Percentiles rank a stretch among this genome's conserved stretches.
Evolutionary conservation across 2,329 filamentous ascomycete species (phyloP).

Genomic region (Aureobasidium sp.): DNA sequence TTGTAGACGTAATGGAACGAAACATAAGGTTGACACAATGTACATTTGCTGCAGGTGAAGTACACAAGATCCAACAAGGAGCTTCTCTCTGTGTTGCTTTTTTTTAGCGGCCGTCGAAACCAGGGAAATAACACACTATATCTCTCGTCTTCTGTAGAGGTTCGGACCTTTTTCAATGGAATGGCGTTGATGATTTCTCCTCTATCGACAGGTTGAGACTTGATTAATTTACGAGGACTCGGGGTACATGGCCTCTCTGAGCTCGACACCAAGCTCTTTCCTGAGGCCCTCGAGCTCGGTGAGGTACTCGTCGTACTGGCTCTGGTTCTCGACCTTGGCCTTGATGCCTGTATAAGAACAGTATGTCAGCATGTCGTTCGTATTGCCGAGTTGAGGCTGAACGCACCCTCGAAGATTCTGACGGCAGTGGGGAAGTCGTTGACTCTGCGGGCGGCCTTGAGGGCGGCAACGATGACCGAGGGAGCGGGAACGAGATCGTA

Average conservation of each 20-base stretch:
- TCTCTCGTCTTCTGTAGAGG: not conserved
- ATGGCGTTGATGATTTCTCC: constrained; percentile 6
- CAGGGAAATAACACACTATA: not conserved
- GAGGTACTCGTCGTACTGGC: constrained; percentile 95
- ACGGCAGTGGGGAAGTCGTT: constrained; percentile 99
- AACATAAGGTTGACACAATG: not conserved
- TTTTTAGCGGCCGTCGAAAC: not conserved
- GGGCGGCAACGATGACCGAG: constrained; percentile 79
- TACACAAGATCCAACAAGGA: not conserved
- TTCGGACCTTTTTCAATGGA: not conserved
- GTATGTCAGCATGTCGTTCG: not conserved
- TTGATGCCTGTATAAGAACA: constrained; percentile 63
- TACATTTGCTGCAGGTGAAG: constrained; percentile 1
- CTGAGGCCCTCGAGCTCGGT: constrained; percentile 85
- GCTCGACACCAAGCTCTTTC: constrained; percentile 82
- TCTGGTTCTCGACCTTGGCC: constrained; percentile 98
- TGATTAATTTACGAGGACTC: constrained; percentile 24
- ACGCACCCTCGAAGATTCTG: constrained; percentile 92
- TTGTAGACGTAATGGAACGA: not conserved
- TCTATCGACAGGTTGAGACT: constrained; percentile 1
- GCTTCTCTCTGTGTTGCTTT: not conserved
- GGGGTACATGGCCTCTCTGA: constrained; percentile 92
- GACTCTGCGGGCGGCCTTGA: constrained; percentile 88
- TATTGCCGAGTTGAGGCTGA: not conserved
- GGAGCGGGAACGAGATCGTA: constrained; percentile 98